Evolutionary conservation across 495 filamentous ascomycete species (phyloP), one percentile per base, ranked within the genome.

Genomic region (Achaetomiella virescens): DNA sequence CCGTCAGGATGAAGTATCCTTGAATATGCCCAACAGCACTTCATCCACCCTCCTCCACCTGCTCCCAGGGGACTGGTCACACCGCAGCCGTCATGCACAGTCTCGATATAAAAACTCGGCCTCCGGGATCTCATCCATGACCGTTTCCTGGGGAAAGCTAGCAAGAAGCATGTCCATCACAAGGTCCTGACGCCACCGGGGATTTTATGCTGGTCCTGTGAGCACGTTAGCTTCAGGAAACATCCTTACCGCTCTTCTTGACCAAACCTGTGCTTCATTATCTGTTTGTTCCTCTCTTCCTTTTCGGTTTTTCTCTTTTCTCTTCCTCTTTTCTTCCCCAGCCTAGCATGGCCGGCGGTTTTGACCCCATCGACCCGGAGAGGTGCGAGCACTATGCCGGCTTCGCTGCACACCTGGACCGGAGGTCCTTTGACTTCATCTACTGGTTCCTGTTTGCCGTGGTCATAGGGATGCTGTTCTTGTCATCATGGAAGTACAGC

Each of bases 401-500:
- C 43, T 77, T 78, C 56, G 70, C 74, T 14, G 52, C 69, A 2
- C 57, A 69, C 44, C 64, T 80, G 11, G 60, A 61, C 36, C 64
- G 75, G 46, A 18, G 27, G 27, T 61, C 72, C n/a, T 75, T 76
- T 38, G 72, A 77, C 51, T 59, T 62, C 20, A 68, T 77, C 40
- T 80, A 77, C 62, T 78, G 75, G 76, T 41, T 68, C 14, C 63
- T 78, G 1, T 80, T 78, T 47, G 56, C 66, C 18, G 20, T 64
- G 0, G 70, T 75, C 37, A 63, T 79, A 20, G 0, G 65, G 6
- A 64, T 74, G 40, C 59, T 78, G 1, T 72, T 75, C 36, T 45
- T 65, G 11, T 48, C 74, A 1, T 73, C 74, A 21, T 71, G 64
- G 62, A 61, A 70, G 53, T 77, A 68, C 42, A 68, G 69, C 61